Evolutionary conservation across 2,329 filamentous ascomycete genomes (phyloP).

Genomic region (Calonectria multiphialidica): DNA sequence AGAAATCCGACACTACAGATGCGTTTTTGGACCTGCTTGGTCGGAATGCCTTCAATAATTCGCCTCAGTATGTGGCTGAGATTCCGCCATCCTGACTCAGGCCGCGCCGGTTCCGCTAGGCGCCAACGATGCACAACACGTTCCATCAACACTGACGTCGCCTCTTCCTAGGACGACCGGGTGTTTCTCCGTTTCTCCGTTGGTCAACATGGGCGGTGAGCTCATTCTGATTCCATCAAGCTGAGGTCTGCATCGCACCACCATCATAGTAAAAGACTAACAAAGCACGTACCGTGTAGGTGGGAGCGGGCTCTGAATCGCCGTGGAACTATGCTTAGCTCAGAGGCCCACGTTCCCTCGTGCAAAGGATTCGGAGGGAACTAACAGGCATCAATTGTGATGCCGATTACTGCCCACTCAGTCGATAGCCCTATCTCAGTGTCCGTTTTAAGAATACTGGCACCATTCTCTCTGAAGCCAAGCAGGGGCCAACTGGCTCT

Average conservation of each 20-base stretch:
- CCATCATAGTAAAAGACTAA: slow-evolving; percentile 31
- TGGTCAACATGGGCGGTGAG: slow-evolving; percentile 34
- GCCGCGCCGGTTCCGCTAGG: background rate
- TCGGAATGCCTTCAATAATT: slow-evolving; percentile 16
- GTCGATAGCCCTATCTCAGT: background rate
- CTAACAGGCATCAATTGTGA: slow-evolving; percentile 18
- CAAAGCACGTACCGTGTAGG: slow-evolving; percentile 41
- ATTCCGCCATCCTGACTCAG: background rate
- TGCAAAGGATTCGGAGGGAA: slow-evolving; percentile 4
- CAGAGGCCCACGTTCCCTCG: background rate
- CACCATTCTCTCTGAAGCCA: background rate
- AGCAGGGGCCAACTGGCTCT: background rate
- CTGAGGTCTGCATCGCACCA: slow-evolving; percentile 38
- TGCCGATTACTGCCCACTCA: background rate
- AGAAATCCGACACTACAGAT: background rate
- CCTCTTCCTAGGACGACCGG: background rate
- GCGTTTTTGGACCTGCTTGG: background rate
- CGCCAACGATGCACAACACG: slow-evolving; percentile 10
- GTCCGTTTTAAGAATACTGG: slow-evolving; percentile 1
- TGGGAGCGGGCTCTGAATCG: slow-evolving; percentile 35
- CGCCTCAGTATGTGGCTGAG: background rate
- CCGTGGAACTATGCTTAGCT: slow-evolving; percentile 28
- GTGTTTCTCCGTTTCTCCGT: background rate
- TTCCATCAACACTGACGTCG: slow-evolving; percentile 1
- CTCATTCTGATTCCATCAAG: slow-evolving; percentile 27